Evolutionary conservation across 129 eudicot genomes (phyloP).

Genomic region (Escallonia herrerae): DNA sequence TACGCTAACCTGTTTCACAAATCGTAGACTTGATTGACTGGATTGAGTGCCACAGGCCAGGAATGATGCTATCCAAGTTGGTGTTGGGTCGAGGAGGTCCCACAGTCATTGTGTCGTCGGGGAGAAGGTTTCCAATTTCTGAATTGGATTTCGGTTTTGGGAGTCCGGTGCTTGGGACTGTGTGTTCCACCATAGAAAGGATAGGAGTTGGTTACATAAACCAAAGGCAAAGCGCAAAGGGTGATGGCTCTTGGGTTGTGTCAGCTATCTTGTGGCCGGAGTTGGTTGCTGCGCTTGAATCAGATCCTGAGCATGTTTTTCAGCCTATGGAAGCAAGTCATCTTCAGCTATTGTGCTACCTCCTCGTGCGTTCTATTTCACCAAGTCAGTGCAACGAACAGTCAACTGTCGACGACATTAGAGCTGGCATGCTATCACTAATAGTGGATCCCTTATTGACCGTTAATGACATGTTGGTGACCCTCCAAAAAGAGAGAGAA

Average conservation of each 20-base stretch:
- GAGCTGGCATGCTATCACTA: no score
- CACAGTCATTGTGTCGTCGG: conserved; percentile 19
- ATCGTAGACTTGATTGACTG: conserved; percentile 22
- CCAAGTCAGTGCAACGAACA: no score
- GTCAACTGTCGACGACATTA: no score
- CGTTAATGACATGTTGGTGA: no score
- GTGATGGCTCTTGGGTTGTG: conserved; percentile 20
- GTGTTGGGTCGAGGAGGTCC: conserved; percentile 25
- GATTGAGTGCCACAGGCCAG: conserved; percentile 25
- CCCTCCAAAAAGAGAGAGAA: no score
- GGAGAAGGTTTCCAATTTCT: conserved; percentile 21
- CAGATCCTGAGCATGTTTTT: conserved; percentile 15
- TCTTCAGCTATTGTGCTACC: conserved; percentile 9
- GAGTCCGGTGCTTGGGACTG: conserved; percentile 25
- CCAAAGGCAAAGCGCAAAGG: conserved; percentile 17
- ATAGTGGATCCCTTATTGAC: no score
- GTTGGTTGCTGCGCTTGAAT: conserved; percentile 17
- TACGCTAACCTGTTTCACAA: no score
- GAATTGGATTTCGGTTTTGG: conserved; percentile 26
- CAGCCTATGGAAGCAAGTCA: conserved; percentile 13
- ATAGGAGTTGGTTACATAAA: conserved; percentile 28
- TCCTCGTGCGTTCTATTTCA: no score
- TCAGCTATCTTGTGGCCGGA: conserved; percentile 29
- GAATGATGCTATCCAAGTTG: conserved; percentile 17
- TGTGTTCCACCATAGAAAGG: conserved; percentile 20